These are phyloP conservation scores for Entomortierella beljakovae DNA, from an alignment of 192 early-diverging fungal genomes.

Conservation along the genomic window DNA sequence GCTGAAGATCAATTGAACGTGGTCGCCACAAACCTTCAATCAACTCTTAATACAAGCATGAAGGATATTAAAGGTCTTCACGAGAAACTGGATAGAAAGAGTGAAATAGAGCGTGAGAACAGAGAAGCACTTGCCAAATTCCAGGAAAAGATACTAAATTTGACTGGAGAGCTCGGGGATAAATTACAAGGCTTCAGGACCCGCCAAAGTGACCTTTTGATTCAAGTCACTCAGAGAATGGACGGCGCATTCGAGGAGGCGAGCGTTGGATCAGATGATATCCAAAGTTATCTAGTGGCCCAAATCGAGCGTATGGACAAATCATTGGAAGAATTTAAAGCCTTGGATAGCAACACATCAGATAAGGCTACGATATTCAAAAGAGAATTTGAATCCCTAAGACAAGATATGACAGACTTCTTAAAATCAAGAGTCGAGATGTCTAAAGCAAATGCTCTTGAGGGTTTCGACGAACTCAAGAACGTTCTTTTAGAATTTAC, in stretches of 20 bases:
- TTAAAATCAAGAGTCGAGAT: constrained; percentile 28
- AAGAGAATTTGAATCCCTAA: constrained; percentile 35
- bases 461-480: constrained; percentile 32
- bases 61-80: constrained; percentile 48
- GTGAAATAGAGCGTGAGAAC: constrained; percentile 26
- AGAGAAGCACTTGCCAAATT: constrained; percentile 27
- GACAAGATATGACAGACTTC: constrained; percentile 14
- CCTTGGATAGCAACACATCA: constrained; percentile 12
- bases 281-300: constrained; percentile 1
- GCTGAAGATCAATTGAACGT: constrained; percentile 57
- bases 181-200: constrained; percentile 14
- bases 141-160: constrained; percentile 18
- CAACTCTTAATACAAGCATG: constrained; percentile 43
- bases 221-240: neutral
- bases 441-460: constrained; percentile 15
- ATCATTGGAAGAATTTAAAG: constrained; percentile 5
- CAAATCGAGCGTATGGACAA: constrained; percentile 23
- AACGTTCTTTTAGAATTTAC: constrained; percentile 12
- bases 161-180: constrained; percentile 21
- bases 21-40: constrained; percentile 42
- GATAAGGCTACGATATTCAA: constrained; percentile 23
- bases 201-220: constrained; percentile 17
- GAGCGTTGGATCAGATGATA: neutral
- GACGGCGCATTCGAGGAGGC: constrained; percentile 29
- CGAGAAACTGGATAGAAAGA: constrained; percentile 39